Evolutionary conservation across 306 rosid genomes (phyloP).

Genomic region (Dalbergia cultrata): DNA sequence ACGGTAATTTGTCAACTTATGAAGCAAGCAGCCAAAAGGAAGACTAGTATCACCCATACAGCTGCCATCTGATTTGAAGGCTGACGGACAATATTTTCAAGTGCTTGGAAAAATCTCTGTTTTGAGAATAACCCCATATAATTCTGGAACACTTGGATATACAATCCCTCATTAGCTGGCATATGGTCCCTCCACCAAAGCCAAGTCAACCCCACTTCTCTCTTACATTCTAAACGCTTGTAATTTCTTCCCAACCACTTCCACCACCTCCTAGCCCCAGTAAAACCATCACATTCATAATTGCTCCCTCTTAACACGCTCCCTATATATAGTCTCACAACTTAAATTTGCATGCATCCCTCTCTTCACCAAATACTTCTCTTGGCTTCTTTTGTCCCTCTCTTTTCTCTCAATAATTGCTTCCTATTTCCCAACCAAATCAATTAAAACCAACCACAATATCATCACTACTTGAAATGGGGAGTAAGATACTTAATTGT

Average conservation of each 20-base stretch:
- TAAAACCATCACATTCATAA: slow-evolving; percentile 31
- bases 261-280: slow-evolving; percentile 40
- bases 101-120: background rate
- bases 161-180: slow-evolving; percentile 49
- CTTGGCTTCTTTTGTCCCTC: slow-evolving; percentile 2
- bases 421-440: slow-evolving; percentile 16
- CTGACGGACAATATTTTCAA: slow-evolving; percentile 7
- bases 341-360: slow-evolving; percentile 46
- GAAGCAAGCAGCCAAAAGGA: slow-evolving; percentile 21
- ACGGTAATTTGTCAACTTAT: slow-evolving; percentile 3
- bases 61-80: slow-evolving; percentile 40
- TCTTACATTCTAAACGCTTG: slow-evolving; percentile 37
- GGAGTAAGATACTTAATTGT: slow-evolving; percentile 17
- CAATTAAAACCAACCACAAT: background rate
- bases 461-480: slow-evolving; percentile 41
- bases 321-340: slow-evolving; percentile 45
- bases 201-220: slow-evolving; percentile 56
- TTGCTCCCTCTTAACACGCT: slow-evolving; percentile 8
- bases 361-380: slow-evolving; percentile 34
- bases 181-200: slow-evolving; percentile 45
- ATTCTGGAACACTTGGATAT: slow-evolving; percentile 40
- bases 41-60: slow-evolving; percentile 33
- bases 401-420: slow-evolving; percentile 8
- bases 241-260: slow-evolving; percentile 54
- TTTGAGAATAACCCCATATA: slow-evolving; percentile 19